Evolutionary conservation across 805 yeast species (phyloP), one percentile per base, ranked within the genome.

Genomic region (Sungouiella thailandica): DNA sequence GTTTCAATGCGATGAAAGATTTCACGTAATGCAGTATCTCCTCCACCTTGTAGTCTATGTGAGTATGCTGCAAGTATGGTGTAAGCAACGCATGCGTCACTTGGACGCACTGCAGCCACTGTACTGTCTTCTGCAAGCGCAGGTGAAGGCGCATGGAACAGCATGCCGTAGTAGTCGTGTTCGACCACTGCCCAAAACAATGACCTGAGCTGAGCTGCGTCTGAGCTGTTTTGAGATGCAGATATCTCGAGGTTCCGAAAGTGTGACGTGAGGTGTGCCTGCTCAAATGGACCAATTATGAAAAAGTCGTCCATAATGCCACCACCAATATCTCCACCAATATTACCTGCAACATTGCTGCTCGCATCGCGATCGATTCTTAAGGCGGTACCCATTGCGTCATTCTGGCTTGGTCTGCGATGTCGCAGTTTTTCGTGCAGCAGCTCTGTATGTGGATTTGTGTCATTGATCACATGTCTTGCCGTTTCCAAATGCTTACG

Each of bases 211-310:
- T 28, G 17, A 2, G 17, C 30, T 2, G 30, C 23, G 16, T 28
- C 30, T 12, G 12, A 3, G 17, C 30, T 5, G 7, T 18, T 16
- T 5, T 17, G 18, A 31, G 29, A 9, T 52, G n/a, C 53, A 18
- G 39, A 39, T 28, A 46, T 43, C 17, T 60, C 64, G 19, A 53
- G 40, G 6, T 46, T 42, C 13, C 40, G 32, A 30, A 51, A 60
- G 9, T 41, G 32, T 9, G 35, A 33, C 23, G 46, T 44, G 25
- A 62, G 37, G 17, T 54, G 37, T 3, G 29, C 20, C 4, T 52
- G 35, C 37, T 63, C 70, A 36, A 58, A 51, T 7, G 42, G 37
- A 23, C 49, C 56, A 42, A 43, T 24, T 3, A 44, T 32, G 29
- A 38, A 37, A 13, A 43, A 38, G 5, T 29, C 37, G 2, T 34